These are phyloP conservation scores for Crithidia sp. DNA, from an alignment of 208 protist species.

Conservation along the genomic window DNA sequence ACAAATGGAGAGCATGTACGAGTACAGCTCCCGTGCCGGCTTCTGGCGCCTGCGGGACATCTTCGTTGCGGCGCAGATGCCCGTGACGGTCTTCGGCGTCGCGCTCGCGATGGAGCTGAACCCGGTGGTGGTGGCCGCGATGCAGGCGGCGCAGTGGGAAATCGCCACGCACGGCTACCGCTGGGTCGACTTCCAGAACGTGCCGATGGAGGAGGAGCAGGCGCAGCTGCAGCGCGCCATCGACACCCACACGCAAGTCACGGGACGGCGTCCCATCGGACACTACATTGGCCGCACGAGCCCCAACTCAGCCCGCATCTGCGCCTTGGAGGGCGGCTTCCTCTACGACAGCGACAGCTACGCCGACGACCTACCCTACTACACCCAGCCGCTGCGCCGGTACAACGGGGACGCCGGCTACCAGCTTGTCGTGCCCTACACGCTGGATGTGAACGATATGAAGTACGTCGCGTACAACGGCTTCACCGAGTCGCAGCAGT, in stretches of 20 bases:
- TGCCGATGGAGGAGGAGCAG: slow-evolving; percentile 16
- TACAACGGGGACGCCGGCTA: slow-evolving; percentile 27
- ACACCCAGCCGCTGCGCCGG: slow-evolving; percentile 40
- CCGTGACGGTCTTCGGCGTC: slow-evolving; percentile 46
- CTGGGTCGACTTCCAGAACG: slow-evolving; percentile 36
- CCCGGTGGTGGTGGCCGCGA: slow-evolving; percentile 24
- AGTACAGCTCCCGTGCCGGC: slow-evolving; percentile 47
- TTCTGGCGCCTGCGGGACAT: slow-evolving; percentile 39
- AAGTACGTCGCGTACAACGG: slow-evolving; percentile 42
- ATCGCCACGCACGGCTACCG: slow-evolving; percentile 41
- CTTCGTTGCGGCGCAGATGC: slow-evolving; percentile 12
- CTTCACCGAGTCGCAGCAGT: slow-evolving; percentile 46
- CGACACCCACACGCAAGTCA: slow-evolving; percentile 21
- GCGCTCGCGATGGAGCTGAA: slow-evolving; percentile 32
- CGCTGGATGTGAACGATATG: slow-evolving; percentile 44
- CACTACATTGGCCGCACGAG: slow-evolving; percentile 49
- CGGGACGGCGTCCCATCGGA: slow-evolving; percentile 22
- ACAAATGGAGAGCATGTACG: slow-evolving; percentile 47
- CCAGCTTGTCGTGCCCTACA: slow-evolving; percentile 43
- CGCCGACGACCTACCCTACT: slow-evolving; percentile 43
- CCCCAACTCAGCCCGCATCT: slow-evolving; percentile 43
- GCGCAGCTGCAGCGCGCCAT: slow-evolving; percentile 16
- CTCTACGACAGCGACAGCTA: slow-evolving; percentile 53
- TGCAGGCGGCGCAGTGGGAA: slow-evolving; percentile 33
- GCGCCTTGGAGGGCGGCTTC: slow-evolving; percentile 33